Evolutionary conservation across 768 basidiomycete species (phyloP).

Genomic region (Agrocybe praecox): DNA sequence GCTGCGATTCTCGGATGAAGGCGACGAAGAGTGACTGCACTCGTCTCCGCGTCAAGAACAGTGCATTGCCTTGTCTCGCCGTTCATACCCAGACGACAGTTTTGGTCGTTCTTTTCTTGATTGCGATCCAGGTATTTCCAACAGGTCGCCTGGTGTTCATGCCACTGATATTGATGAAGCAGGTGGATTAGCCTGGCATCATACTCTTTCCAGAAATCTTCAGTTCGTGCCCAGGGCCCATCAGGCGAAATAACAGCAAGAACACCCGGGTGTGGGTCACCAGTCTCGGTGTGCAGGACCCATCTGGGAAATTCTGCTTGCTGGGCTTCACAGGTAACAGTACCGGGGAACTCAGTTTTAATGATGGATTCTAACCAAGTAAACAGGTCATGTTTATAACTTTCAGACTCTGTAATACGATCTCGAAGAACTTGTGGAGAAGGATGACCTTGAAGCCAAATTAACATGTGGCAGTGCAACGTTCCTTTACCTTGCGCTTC

Average conservation of each 20-base stretch:
- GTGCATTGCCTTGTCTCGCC: too few relatives aligned
- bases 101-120: background rate
- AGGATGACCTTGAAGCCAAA: conserved; percentile 11
- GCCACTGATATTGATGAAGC: conserved; percentile 1
- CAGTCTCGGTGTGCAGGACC: background rate
- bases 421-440: conserved; percentile 6
- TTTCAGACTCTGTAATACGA: background rate
- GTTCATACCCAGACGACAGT: too few relatives aligned
- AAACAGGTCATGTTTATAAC: conserved; percentile 2
- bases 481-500: conserved; percentile 14
- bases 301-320: background rate
- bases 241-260: background rate
- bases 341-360: background rate
- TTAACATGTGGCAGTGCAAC: conserved; percentile 16
- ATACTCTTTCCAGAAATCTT: conserved; percentile 3
- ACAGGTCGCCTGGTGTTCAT: conserved; percentile 12
- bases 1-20: conserved; percentile 45
- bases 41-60: conserved; percentile 25
- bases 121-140: conserved; percentile 15
- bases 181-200: background rate
- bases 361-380: conserved; percentile 13
- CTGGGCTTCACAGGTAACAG: background rate
- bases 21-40: conserved; percentile 29
- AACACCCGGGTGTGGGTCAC: conserved; percentile 11
- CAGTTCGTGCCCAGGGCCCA: too few relatives aligned